Evolutionary conservation across 345 rosid species (phyloP).

Genomic region (Gossypium anomalum): DNA sequence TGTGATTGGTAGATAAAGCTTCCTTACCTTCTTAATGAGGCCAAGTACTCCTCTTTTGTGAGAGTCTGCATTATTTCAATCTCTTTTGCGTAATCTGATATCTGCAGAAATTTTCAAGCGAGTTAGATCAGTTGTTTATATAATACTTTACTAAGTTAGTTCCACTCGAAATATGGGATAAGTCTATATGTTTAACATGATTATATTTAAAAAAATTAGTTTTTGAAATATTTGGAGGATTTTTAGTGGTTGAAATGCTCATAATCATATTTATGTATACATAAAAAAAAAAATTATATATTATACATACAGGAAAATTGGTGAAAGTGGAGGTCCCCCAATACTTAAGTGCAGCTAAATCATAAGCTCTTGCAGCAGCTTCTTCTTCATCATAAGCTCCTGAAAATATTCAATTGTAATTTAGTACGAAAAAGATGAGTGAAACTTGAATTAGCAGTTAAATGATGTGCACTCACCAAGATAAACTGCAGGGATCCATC

Average conservation of each 20-base stretch:
- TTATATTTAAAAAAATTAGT: too few relatives aligned
- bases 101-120: slow-evolving; percentile 21
- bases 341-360: slow-evolving; percentile 62
- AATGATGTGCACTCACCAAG: slow-evolving; percentile 39
- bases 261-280: too few relatives aligned
- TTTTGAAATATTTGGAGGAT: too few relatives aligned
- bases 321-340: slow-evolving; percentile 65
- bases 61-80: slow-evolving; percentile 53
- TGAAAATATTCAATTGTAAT: slow-evolving; percentile 3
- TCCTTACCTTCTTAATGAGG: slow-evolving; percentile 54
- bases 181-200: neutral
- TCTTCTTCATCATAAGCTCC: slow-evolving; percentile 75
- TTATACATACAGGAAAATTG: slow-evolving; percentile 46
- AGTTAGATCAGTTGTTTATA: neutral
- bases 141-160: neutral
- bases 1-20: neutral
- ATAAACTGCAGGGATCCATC: slow-evolving; percentile 38
- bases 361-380: slow-evolving; percentile 70
- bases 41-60: slow-evolving; percentile 63
- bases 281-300: neutral
- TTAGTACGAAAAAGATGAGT: neutral
- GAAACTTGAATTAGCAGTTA: neutral
- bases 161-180: neutral
- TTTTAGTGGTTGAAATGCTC: too few relatives aligned
- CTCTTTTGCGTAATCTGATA: slow-evolving; percentile 52